Conservation (phyloP, 176 grass and related monocot species). For the Puya raimondii region DNA sequence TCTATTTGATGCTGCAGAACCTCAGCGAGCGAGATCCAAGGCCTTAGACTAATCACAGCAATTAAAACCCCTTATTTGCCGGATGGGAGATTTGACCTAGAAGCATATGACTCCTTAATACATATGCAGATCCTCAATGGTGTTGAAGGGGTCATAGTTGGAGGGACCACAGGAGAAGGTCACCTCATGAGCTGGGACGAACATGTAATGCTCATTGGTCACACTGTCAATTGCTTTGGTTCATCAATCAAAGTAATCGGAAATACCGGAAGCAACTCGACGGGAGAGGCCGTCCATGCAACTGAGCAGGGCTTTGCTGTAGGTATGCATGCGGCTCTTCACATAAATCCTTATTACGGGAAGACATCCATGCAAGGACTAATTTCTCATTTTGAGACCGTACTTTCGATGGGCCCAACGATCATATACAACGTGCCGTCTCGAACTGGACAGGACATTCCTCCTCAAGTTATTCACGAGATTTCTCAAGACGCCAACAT, state of each 20-base stretch:
- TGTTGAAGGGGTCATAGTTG: slow-evolving; percentile 81
- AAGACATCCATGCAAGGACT: slow-evolving; percentile 76
- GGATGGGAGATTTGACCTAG: slow-evolving; percentile 92
- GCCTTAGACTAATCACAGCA: slow-evolving; percentile 62
- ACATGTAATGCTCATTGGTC: slow-evolving; percentile 93
- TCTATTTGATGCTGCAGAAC: slow-evolving; percentile 46
- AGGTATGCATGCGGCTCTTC: slow-evolving; percentile 90
- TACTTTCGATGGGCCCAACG: slow-evolving; percentile 74
- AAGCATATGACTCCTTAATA: slow-evolving; percentile 84
- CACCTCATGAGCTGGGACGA: slow-evolving; percentile 99
- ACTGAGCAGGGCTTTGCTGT: slow-evolving; percentile 86
- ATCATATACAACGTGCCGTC: slow-evolving; percentile 86
- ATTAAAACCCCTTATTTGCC: slow-evolving; percentile 94
- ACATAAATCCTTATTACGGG: slow-evolving; percentile 93
- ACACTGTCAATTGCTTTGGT: slow-evolving; percentile 97
- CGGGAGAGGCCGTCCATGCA: slow-evolving; percentile 83
- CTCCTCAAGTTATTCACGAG: slow-evolving; percentile 44
- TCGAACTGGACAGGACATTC: slow-evolving; percentile 72
- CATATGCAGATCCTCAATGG: slow-evolving; percentile 66
- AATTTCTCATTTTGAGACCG: slow-evolving; percentile 61
- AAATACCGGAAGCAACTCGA: slow-evolving; percentile 91
- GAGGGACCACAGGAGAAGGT: slow-evolving; percentile 85
- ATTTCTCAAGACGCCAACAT: slow-evolving; percentile 52
- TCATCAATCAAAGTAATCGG: slow-evolving; percentile 84
- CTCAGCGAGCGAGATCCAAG: slow-evolving; percentile 52